phyloP scores from a whole-genome alignment of 768 basidiomycete genomes.

The Clathrus columnatus region DNA sequence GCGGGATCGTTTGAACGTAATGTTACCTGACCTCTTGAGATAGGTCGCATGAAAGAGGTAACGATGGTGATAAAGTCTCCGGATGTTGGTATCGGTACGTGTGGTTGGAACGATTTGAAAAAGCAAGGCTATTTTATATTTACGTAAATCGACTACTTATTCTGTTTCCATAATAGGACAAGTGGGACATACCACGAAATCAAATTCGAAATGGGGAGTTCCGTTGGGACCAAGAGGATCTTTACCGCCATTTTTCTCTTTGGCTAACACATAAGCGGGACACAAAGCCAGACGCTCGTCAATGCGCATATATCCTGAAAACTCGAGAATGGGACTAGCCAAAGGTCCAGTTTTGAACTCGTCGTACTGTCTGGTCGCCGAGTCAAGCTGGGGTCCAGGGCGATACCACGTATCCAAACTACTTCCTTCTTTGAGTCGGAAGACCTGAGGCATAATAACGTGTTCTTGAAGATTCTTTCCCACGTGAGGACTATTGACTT shows the following conservation, averaged over 20 bases:
- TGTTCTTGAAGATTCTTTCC: neutral
- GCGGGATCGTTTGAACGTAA: neutral
- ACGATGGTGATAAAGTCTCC: neutral
- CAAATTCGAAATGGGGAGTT: neutral
- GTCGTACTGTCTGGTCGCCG: neutral
- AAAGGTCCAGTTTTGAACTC: neutral
- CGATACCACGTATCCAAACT: neutral
- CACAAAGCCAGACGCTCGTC: neutral
- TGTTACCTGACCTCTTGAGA: slow-evolving; percentile 1
- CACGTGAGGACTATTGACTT: neutral
- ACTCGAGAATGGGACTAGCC: neutral
- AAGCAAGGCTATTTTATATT: neutral
- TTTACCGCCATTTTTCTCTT: neutral
- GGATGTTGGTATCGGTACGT: neutral
- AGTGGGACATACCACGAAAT: neutral
- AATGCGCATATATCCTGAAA: neutral
- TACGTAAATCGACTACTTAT: neutral
- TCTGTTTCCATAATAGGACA: neutral
- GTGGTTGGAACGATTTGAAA: neutral
- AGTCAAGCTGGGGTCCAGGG: neutral
- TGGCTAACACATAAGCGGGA: neutral
- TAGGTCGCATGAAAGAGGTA: neutral
- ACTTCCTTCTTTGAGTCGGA: neutral
- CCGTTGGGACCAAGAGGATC: neutral
- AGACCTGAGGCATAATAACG: slow-evolving; percentile 1